Conservation (phyloP, 2,329 filamentous ascomycete species). For the Chaetothyriales sp. region DNA sequence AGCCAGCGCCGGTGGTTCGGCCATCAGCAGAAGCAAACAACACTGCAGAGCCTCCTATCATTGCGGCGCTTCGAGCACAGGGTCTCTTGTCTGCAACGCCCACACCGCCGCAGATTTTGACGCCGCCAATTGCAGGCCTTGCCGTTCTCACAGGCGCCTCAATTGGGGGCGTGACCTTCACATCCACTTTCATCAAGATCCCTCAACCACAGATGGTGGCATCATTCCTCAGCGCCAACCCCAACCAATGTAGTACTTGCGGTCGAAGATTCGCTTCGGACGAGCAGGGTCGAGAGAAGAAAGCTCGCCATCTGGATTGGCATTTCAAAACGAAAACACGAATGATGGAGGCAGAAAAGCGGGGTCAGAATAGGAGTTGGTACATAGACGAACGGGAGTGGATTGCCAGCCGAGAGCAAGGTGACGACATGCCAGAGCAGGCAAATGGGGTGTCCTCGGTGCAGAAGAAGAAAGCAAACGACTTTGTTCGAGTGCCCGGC, state of each 20-base stretch:
- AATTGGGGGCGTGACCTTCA: conserved; percentile 35
- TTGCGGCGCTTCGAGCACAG: conserved; percentile 41
- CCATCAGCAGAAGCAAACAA: conserved; percentile 1
- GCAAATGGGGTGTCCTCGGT: conserved; percentile 24
- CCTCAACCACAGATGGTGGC: conserved; percentile 60
- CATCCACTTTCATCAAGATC: conserved; percentile 57
- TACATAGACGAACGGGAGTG: conserved; percentile 88
- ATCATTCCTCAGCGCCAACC: conserved; percentile 62
- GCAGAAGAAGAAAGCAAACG: conserved; percentile 41
- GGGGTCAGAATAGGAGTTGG: conserved; percentile 84
- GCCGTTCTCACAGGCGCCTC: conserved; percentile 19
- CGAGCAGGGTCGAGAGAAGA: conserved; percentile 65
- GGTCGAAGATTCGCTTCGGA: conserved; percentile 71
- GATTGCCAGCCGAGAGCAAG: conserved; percentile 68
- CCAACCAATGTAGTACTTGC: conserved; percentile 81
- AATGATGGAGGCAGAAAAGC: conserved; percentile 69
- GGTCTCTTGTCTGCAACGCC: conserved; percentile 45
- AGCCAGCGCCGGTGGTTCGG: conserved; percentile 1
- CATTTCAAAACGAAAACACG: conserved; percentile 89
- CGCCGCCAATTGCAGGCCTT: conserved; percentile 20
- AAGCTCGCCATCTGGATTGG: conserved; percentile 92
- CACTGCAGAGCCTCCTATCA: conserved; percentile 6
- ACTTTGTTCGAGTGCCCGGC: conserved; percentile 72
- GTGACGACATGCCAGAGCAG: conserved; percentile 44
- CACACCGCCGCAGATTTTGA: conserved; percentile 26